Conservation (phyloP, 2,329 filamentous ascomycete genomes). For the Ascomycota sp. region DNA sequence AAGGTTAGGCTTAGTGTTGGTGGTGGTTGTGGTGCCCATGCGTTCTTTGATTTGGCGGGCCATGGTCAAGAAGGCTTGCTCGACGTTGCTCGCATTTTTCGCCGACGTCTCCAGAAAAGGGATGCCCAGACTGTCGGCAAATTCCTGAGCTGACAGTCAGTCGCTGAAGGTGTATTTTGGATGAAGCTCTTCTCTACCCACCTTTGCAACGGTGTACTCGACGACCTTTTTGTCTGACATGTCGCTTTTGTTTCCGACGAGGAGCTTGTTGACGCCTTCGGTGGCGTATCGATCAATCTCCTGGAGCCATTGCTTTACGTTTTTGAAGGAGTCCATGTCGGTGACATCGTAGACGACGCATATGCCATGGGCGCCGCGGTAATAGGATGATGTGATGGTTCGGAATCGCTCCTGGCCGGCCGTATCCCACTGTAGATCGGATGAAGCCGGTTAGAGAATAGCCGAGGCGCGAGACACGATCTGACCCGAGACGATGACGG, state of each 20-base stretch:
- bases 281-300: conserved; percentile 99
- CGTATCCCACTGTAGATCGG: conserved; percentile 67
- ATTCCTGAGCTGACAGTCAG: conserved; percentile 45
- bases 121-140: conserved; percentile 94
- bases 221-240: conserved; percentile 99
- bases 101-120: conserved; percentile 99
- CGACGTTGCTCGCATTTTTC: conserved; percentile 98
- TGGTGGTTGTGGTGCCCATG: conserved; percentile 87
- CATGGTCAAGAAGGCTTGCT: conserved; percentile 99
- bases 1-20: conserved; percentile 97
- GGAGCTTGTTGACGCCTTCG: conserved; percentile 97
- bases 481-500: neutral
- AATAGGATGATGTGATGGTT: conserved; percentile 98
- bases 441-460: neutral
- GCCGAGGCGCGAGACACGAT: neutral
- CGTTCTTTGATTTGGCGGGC: conserved; percentile 99
- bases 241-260: conserved; percentile 99
- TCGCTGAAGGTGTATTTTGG: neutral
- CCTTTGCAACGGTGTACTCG: conserved; percentile 98
- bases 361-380: conserved; percentile 96
- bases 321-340: conserved; percentile 99
- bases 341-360: conserved; percentile 99
- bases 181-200: conserved; percentile 20
- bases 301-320: conserved; percentile 99
- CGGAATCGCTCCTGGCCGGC: conserved; percentile 98